These are phyloP conservation scores for Adiantum capillusveneris DNA, from an alignment of 75 land plant species.

Conservation along the genomic window DNA sequence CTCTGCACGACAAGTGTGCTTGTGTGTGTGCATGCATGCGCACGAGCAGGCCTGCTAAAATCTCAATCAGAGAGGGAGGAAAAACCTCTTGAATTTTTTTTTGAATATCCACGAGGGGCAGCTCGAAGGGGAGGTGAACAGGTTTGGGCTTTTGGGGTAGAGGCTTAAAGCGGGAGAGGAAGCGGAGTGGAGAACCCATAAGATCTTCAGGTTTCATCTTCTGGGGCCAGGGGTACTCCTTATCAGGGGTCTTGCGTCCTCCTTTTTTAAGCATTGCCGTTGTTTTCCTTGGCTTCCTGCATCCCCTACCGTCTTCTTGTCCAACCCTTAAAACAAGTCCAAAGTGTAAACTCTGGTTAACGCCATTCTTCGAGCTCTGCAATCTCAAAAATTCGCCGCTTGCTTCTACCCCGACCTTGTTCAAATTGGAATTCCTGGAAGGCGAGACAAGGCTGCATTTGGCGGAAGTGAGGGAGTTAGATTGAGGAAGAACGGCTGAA, in stretches of 20 bases:
- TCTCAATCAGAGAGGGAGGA: neutral
- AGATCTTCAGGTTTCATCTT: conserved; percentile 32
- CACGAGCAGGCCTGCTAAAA: neutral
- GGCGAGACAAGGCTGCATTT: too few relatives aligned
- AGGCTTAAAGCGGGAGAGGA: conserved; percentile 69
- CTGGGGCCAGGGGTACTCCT: conserved; percentile 75
- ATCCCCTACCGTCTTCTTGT: neutral
- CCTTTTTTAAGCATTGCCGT: conserved; percentile 35
- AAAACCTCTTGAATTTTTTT: conserved; percentile 67
- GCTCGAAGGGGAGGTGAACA: conserved; percentile 80
- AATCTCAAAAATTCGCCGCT: neutral
- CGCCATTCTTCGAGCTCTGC: conserved; percentile 3
- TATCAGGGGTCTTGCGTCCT: conserved; percentile 20
- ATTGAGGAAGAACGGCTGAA: too few relatives aligned
- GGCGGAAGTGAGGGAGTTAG: too few relatives aligned
- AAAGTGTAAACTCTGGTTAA: neutral
- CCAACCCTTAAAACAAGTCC: neutral
- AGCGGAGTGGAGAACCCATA: conserved; percentile 32
- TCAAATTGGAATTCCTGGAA: too few relatives aligned
- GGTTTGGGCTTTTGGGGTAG: conserved; percentile 66
- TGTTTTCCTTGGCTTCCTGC: neutral
- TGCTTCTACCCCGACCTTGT: neutral
- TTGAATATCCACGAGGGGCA: conserved; percentile 55
- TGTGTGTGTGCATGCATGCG: too few relatives aligned
- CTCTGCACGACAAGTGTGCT: too few relatives aligned